Conservation (phyloP, 1,284 basidiomycete genomes). For the Wolfiporia cocos region DNA sequence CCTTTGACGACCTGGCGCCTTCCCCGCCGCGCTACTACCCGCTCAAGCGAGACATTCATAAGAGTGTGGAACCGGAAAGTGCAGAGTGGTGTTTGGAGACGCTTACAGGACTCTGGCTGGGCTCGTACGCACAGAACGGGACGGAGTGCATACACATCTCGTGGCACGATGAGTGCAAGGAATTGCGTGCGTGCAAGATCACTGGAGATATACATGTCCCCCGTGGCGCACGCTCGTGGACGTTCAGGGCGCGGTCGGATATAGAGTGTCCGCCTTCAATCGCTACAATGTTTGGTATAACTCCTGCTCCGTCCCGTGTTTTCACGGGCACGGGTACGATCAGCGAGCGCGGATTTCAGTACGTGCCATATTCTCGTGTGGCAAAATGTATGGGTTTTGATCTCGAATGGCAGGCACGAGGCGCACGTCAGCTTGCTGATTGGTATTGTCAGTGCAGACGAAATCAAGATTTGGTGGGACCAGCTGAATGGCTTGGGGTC, state of each 20-base stretch:
- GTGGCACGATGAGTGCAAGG: slow-evolving; percentile 4
- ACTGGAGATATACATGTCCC: slow-evolving; percentile 25
- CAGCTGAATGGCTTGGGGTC: slow-evolving; percentile 1
- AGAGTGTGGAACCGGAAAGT: slow-evolving; percentile 6
- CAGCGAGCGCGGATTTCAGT: slow-evolving; percentile 18
- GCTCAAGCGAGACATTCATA: slow-evolving; percentile 5
- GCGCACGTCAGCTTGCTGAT: neutral
- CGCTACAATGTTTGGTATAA: slow-evolving; percentile 1
- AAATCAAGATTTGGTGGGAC: slow-evolving; percentile 10
- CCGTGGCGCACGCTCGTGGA: slow-evolving; percentile 20
- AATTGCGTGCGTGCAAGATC: slow-evolving; percentile 20
- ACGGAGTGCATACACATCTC: slow-evolving; percentile 18
- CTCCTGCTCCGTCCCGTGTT: neutral
- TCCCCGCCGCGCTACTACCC: slow-evolving; percentile 19
- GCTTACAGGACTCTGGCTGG: slow-evolving; percentile 18
- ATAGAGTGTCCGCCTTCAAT: neutral
- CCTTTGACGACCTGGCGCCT: slow-evolving; percentile 11
- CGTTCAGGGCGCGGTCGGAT: slow-evolving; percentile 1
- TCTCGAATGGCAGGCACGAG: neutral
- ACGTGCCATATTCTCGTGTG: slow-evolving; percentile 1
- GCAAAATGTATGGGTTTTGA: neutral
- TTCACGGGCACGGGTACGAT: slow-evolving; percentile 11
- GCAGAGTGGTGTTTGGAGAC: slow-evolving; percentile 7
- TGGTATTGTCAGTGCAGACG: slow-evolving; percentile 2
- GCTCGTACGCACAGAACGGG: slow-evolving; percentile 14